Base-by-base conservation (phyloP, 805 yeast genomes). In the Yarrowia osloensis region DNA sequence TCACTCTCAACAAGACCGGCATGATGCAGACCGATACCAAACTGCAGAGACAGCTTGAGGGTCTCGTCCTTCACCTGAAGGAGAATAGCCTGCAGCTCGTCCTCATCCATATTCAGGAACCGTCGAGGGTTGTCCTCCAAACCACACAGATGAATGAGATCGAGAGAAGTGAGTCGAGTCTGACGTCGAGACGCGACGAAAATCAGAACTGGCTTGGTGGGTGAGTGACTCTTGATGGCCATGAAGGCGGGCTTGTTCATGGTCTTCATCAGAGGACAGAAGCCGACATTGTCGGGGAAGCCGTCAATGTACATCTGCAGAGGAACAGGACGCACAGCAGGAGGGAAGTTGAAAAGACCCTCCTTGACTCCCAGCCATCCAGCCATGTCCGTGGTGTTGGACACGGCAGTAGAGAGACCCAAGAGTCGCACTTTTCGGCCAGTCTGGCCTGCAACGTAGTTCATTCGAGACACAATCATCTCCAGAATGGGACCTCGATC, bases 171-270 rank as follows among this genome's bases (percentile, higher is more conserved):
- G 63, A 90, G 81, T 68, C 96, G 79, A 0, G 96, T 90, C 76
- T 90, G 96, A 68, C 96, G 80, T 74, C 96, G 82, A 2, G 95
- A 89, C 0, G 95, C 91, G 40, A 90, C 96, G 73, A 90, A 90
- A n/a, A 90, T 86, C 71, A 90, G 81, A 12, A 88, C 94, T 0
- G 97, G 97, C 74, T 92, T 87, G 21, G 79, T 80, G 1, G 97
- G 96, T 0, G 97, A 89, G 75, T 93, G 97, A 70, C 90, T 91
- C 74, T 91, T 90, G 70, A 92, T 92, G 0, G 97, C 97, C 88
- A 88, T 85, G 73, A 89, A 92, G 0, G 96, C 94, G 0, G 98
- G 97, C 73, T 83, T 91, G 81, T 87, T 91, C 95, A 85, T 90
- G 24, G 86, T 89, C 79, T 86, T 90, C 97, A 90, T 90, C 73